Evolutionary conservation across 129 eudicot species (phyloP).

Genomic region (Lonicera japonica): DNA sequence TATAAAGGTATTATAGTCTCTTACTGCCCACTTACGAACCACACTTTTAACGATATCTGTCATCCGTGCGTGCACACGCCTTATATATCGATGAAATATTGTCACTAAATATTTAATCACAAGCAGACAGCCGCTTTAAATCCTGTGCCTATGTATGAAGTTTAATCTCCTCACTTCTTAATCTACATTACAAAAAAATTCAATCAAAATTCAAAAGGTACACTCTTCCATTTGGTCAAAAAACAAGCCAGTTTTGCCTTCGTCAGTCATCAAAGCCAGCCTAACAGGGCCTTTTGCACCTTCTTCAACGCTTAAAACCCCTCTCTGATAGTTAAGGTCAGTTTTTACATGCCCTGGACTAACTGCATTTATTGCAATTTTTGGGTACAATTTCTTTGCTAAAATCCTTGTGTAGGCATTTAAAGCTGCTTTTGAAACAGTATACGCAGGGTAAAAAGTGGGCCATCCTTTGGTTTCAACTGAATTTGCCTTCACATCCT

Average conservation of each 20-base stretch:
- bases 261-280: constrained; percentile 32
- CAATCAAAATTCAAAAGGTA: constrained; percentile 10
- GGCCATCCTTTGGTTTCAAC: constrained; percentile 43
- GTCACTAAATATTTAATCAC: too few species aligned
- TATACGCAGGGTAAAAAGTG: constrained; percentile 27
- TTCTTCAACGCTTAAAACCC: constrained; percentile 45
- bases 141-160: too few species aligned
- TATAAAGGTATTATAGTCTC: too few species aligned
- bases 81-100: too few species aligned
- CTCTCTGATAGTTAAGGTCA: constrained; percentile 31
- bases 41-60: too few species aligned
- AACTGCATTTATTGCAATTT: constrained; percentile 28
- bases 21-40: too few species aligned
- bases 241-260: constrained; percentile 35
- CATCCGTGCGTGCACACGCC: too few species aligned
- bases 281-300: constrained; percentile 46
- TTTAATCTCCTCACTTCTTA: background rate
- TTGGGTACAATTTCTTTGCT: constrained; percentile 31
- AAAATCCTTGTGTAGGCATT: constrained; percentile 45
- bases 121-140: too few species aligned
- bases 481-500: constrained; percentile 27
- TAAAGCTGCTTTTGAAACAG: constrained; percentile 44
- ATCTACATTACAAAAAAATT: background rate
- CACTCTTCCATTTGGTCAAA: constrained; percentile 25
- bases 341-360: constrained; percentile 64